These are phyloP conservation scores for Pythium aristosporum DNA, from an alignment of 352 stramenopile genomes.

Conservation along the genomic window DNA sequence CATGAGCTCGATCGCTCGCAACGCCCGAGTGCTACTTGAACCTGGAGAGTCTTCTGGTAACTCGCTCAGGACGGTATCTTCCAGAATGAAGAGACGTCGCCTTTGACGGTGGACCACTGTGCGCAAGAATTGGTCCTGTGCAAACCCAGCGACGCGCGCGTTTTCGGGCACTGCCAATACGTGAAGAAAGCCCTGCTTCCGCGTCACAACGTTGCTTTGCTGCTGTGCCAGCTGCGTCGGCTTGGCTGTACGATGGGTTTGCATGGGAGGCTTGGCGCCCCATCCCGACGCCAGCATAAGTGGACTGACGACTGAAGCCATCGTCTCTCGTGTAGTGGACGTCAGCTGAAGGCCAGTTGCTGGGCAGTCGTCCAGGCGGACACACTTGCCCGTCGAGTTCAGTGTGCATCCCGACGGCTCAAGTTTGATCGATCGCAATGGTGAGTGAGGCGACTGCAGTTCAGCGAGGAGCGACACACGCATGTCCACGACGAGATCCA, in stretches of 20 bases:
- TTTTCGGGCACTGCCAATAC: slow-evolving; percentile 3
- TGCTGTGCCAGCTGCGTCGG: background rate
- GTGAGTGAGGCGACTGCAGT: slow-evolving; percentile 31
- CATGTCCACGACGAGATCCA: slow-evolving; percentile 26
- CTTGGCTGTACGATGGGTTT: background rate
- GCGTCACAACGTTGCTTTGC: background rate
- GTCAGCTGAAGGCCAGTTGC: background rate
- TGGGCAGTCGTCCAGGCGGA: background rate
- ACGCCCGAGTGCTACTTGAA: background rate
- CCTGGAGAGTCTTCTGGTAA: slow-evolving; percentile 4
- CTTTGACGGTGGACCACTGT: slow-evolving; percentile 10
- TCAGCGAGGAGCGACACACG: slow-evolving; percentile 10
- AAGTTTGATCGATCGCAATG: slow-evolving; percentile 48
- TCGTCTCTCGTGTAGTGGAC: background rate
- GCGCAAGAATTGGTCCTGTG: slow-evolving; percentile 21
- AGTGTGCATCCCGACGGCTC: slow-evolving; percentile 33
- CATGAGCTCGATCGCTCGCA: background rate
- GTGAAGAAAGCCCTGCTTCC: slow-evolving; percentile 16
- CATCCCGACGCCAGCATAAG: slow-evolving; percentile 1
- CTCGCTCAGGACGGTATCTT: slow-evolving; percentile 10
- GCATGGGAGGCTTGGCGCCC: slow-evolving; percentile 2
- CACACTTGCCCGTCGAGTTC: slow-evolving; percentile 40
- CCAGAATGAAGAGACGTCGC: slow-evolving; percentile 10
- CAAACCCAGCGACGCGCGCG: slow-evolving; percentile 1
- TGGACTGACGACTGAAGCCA: background rate